Evolutionary conservation across 345 rosid genomes (phyloP).

Genomic region (Ailanthus altissimus): DNA sequence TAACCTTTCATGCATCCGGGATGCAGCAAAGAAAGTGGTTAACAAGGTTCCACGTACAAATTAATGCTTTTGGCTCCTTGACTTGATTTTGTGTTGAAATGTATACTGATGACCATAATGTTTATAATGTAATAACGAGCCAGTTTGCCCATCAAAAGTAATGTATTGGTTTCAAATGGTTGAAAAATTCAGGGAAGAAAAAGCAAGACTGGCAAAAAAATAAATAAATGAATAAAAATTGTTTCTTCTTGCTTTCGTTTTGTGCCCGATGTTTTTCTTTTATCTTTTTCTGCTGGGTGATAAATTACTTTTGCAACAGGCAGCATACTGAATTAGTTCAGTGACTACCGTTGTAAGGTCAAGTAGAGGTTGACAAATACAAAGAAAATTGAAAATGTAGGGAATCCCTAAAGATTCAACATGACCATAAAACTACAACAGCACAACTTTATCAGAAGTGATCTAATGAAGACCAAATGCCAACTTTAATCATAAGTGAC

Average conservation of each 20-base stretch:
- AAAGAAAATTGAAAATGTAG: constrained; percentile 10
- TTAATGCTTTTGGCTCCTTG: constrained; percentile 12
- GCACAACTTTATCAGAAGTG: constrained; percentile 32
- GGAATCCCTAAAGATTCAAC: constrained; percentile 24
- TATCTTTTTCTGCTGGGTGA: no score
- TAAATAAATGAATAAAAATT: no score
- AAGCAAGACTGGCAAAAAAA: constrained; percentile 4
- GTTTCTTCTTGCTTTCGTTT: background rate
- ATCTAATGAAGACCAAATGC: constrained; percentile 19
- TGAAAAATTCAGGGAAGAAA: background rate
- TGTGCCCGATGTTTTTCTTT: background rate
- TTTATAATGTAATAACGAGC: background rate
- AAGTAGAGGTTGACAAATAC: background rate
- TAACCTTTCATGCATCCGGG: constrained; percentile 65
- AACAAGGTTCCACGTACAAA: constrained; percentile 14
- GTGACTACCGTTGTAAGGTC: background rate
- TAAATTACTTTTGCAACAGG: constrained; percentile 10
- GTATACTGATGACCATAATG: background rate
- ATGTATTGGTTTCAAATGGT: constrained; percentile 1
- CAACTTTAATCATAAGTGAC: constrained; percentile 32
- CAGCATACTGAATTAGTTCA: constrained; percentile 9
- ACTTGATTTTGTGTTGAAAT: background rate
- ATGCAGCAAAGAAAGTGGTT: constrained; percentile 55
- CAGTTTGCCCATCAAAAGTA: background rate
- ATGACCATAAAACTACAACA: constrained; percentile 15